Evolutionary conservation across 1,284 basidiomycete genomes (phyloP).

Genomic region (Sphaerobolus stellatus): DNA sequence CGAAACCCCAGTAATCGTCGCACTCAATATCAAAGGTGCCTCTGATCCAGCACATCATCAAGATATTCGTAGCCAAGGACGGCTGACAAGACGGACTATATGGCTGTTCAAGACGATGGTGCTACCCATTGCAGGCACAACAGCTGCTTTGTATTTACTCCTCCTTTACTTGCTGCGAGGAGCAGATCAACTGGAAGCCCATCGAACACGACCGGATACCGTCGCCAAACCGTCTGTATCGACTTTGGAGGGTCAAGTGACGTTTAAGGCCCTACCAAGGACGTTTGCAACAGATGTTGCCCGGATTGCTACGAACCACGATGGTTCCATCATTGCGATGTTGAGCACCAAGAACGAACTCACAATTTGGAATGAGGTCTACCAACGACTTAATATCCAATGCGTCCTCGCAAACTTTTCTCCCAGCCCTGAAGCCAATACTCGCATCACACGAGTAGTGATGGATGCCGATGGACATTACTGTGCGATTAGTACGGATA

Average conservation of each 20-base stretch:
- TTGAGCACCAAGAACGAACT: slow-evolving; percentile 80
- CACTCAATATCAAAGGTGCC: slow-evolving; percentile 51
- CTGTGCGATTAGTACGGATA: slow-evolving; percentile 64
- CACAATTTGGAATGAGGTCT: slow-evolving; percentile 58
- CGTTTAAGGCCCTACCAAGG: slow-evolving; percentile 72
- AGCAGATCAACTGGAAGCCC: slow-evolving; percentile 86
- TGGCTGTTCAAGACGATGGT: slow-evolving; percentile 83
- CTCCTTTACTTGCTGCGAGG: slow-evolving; percentile 91
- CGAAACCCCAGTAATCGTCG: slow-evolving; percentile 76
- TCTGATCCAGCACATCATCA: slow-evolving; percentile 24
- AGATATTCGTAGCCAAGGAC: slow-evolving; percentile 7
- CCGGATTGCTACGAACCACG: slow-evolving; percentile 67
- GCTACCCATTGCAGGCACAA: slow-evolving; percentile 81
- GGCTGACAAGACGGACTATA: slow-evolving; percentile 35
- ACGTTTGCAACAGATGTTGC: slow-evolving; percentile 81
- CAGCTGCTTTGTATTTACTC: slow-evolving; percentile 71
- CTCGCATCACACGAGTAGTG: slow-evolving; percentile 56
- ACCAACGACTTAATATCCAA: slow-evolving; percentile 49
- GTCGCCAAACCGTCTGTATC: slow-evolving; percentile 23
- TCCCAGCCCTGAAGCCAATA: slow-evolving; percentile 46
- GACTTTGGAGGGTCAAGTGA: slow-evolving; percentile 46
- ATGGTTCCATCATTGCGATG: slow-evolving; percentile 63
- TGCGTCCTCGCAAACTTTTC: slow-evolving; percentile 48
- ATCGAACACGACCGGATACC: slow-evolving; percentile 53
- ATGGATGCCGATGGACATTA: slow-evolving; percentile 55